These are phyloP conservation scores for Urtica urens DNA, from an alignment of 306 rosid genomes.

Conservation along the genomic window DNA sequence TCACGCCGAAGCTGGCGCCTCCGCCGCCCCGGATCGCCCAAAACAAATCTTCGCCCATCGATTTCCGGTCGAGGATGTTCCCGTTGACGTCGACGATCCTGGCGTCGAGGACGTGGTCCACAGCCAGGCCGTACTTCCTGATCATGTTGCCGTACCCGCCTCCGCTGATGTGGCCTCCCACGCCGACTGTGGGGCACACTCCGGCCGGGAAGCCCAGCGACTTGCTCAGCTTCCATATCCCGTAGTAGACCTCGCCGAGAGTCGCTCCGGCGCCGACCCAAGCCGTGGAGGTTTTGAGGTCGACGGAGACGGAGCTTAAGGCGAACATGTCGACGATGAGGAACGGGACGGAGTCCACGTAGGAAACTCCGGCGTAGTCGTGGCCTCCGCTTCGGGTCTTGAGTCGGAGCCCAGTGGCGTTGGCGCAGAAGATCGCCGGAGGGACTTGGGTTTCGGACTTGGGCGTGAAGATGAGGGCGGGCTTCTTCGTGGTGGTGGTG, in stretches of 20 bases:
- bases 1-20: slow-evolving; percentile 64
- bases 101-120: slow-evolving; percentile 59
- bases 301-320: slow-evolving; percentile 35
- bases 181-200: slow-evolving; percentile 59
- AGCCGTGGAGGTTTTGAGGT: slow-evolving; percentile 28
- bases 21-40: slow-evolving; percentile 88
- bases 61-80: slow-evolving; percentile 31
- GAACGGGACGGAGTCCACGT: slow-evolving; percentile 45
- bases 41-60: slow-evolving; percentile 76
- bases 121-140: slow-evolving; percentile 51
- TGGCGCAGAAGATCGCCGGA: slow-evolving; percentile 46
- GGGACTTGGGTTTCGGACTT: slow-evolving; percentile 36
- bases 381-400: slow-evolving; percentile 77
- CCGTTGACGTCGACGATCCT: slow-evolving; percentile 51
- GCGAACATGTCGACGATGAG: slow-evolving; percentile 66
- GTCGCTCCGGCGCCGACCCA: slow-evolving; percentile 59
- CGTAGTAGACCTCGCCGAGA: slow-evolving; percentile 57
- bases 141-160: slow-evolving; percentile 78
- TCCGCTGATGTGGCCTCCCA: slow-evolving; percentile 72
- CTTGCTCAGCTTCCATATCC: slow-evolving; percentile 53
- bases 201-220: slow-evolving; percentile 64
- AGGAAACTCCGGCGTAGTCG: slow-evolving; percentile 66
- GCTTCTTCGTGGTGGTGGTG: slow-evolving; percentile 54
- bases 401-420: slow-evolving; percentile 30
- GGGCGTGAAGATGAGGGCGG: slow-evolving; percentile 51